These are phyloP conservation scores for Melampsora occidentalis DNA, from an alignment of 1,284 basidiomycete genomes.

Conservation along the genomic window DNA sequence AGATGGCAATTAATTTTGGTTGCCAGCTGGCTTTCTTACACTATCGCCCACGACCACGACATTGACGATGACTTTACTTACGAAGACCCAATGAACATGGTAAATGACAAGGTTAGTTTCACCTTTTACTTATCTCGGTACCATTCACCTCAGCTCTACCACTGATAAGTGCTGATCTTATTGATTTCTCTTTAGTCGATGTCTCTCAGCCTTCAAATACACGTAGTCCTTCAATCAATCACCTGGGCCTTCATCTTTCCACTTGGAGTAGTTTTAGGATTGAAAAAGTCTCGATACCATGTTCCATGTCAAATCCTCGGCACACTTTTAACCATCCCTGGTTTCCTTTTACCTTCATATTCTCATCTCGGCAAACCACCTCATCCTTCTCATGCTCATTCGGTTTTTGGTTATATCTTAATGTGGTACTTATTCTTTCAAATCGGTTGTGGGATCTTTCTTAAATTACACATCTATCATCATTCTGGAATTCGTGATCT, in stretches of 20 bases:
- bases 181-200: background rate
- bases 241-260: constrained; percentile 20
- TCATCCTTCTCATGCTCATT: constrained; percentile 52
- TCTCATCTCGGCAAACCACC: constrained; percentile 48
- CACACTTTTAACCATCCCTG: constrained; percentile 48
- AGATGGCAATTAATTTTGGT: background rate
- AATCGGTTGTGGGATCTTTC: constrained; percentile 74
- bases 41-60: background rate
- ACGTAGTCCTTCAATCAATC: constrained; percentile 22
- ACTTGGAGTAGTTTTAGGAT: constrained; percentile 52
- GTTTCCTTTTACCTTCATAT: constrained; percentile 50
- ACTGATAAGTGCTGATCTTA: background rate
- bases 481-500: constrained; percentile 66
- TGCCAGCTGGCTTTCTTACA: background rate
- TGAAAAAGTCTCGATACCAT: constrained; percentile 51
- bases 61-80: background rate
- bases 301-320: constrained; percentile 50
- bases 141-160: too few relatives aligned
- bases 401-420: constrained; percentile 49
- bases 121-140: background rate
- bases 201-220: constrained; percentile 1
- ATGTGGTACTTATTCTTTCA: constrained; percentile 58
- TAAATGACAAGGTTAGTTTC: background rate
- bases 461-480: constrained; percentile 89
- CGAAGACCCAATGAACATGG: background rate